phyloP scores from a whole-genome alignment of 2,329 filamentous ascomycete genomes.

The Alternaria infectoria region DNA sequence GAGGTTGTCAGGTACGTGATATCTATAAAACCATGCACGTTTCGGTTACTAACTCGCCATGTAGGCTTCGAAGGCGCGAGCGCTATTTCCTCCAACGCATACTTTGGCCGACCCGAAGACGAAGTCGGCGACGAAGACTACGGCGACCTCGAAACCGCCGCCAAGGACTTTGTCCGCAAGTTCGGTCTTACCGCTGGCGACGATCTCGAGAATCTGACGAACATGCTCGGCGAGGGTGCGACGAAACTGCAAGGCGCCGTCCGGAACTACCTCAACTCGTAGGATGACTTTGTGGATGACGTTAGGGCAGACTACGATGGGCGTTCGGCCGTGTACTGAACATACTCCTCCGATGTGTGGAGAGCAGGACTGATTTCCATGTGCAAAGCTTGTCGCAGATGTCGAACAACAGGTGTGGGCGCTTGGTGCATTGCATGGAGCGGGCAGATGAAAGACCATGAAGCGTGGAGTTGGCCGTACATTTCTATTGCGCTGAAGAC shows the following conservation, averaged over 20 bases:
- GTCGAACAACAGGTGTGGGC: not conserved
- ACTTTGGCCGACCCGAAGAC: slow-evolving; percentile 93
- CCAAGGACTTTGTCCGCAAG: slow-evolving; percentile 93
- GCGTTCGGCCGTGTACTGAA: not conserved
- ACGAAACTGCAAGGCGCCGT: slow-evolving; percentile 73
- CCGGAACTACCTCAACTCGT: slow-evolving; percentile 50
- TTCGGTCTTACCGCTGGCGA: slow-evolving; percentile 96
- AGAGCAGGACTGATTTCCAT: not conserved
- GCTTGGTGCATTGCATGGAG: slow-evolving; percentile 1
- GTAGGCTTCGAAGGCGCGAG: slow-evolving; percentile 87
- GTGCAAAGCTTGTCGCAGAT: not conserved
- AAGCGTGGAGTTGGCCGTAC: not conserved
- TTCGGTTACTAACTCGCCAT: slow-evolving; percentile 1
- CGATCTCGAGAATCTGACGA: slow-evolving; percentile 88
- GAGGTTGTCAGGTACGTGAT: slow-evolving; percentile 65
- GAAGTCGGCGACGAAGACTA: slow-evolving; percentile 75
- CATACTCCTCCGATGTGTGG: not conserved
- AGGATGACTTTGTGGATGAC: slow-evolving; percentile 14
- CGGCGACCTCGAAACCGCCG: slow-evolving; percentile 88
- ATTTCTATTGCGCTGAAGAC: not conserved
- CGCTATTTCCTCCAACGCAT: slow-evolving; percentile 93
- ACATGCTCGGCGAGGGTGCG: slow-evolving; percentile 84
- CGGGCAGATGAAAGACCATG: not conserved
- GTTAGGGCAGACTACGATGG: not conserved
- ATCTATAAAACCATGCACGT: no score